Evolutionary conservation across 768 basidiomycete species (phyloP).

Genomic region (Dentipellis sp.): DNA sequence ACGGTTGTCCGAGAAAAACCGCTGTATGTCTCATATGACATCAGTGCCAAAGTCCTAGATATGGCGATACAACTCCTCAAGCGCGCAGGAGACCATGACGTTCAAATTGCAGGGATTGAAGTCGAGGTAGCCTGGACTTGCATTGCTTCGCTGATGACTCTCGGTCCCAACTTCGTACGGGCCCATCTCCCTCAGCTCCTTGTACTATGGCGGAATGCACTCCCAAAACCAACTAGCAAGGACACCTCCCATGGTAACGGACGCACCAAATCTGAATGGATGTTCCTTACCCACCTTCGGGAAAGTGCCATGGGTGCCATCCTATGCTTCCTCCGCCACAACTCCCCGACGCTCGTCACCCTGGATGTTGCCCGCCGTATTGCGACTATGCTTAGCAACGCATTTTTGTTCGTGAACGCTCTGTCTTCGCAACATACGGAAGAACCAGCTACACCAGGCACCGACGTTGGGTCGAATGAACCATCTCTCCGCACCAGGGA

Average conservation of each 20-base stretch:
- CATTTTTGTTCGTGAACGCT: slow-evolving; percentile 81
- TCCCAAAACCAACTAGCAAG: slow-evolving; percentile 91
- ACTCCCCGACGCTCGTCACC: slow-evolving; percentile 64
- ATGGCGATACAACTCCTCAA: slow-evolving; percentile 87
- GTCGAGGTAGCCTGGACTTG: slow-evolving; percentile 93
- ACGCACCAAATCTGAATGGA: slow-evolving; percentile 74
- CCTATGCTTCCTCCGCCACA: slow-evolving; percentile 79
- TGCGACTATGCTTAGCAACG: slow-evolving; percentile 79
- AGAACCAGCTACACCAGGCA: slow-evolving; percentile 40
- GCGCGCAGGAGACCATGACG: slow-evolving; percentile 83
- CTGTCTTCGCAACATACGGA: slow-evolving; percentile 66
- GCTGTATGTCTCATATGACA: slow-evolving; percentile 90
- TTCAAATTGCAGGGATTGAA: slow-evolving; percentile 72
- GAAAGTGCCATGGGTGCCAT: slow-evolving; percentile 88
- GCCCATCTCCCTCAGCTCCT: slow-evolving; percentile 89
- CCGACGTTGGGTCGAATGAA: slow-evolving; percentile 27
- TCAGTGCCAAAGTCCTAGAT: slow-evolving; percentile 84
- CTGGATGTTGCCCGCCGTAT: slow-evolving; percentile 88
- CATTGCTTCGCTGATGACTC: slow-evolving; percentile 83
- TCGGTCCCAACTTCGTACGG: slow-evolving; percentile 90
- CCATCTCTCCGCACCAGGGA: slow-evolving; percentile 71
- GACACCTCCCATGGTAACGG: slow-evolving; percentile 54
- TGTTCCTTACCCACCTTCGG: slow-evolving; percentile 82
- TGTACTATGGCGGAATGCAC: slow-evolving; percentile 93
- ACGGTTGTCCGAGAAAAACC: slow-evolving; percentile 81